Percentiles rank a stretch among this genome's conserved stretches.
Evolutionary conservation across 495 filamentous ascomycete species (phyloP).

Genomic region (Trichoderma virens): DNA sequence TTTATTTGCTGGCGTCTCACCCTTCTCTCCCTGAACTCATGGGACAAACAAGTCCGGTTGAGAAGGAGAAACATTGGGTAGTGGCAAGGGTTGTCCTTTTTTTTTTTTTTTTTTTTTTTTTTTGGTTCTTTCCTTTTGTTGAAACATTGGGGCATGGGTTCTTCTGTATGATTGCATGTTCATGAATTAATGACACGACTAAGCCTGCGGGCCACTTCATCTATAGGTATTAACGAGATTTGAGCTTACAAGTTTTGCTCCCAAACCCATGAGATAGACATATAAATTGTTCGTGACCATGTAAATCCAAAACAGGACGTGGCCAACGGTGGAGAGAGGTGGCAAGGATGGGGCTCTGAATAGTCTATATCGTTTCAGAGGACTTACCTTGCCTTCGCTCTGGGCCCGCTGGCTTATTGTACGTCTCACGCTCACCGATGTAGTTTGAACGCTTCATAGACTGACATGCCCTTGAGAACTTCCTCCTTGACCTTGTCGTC

Average conservation of each 20-base stretch:
- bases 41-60: background rate
- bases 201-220: constrained; percentile 4
- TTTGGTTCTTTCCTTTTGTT: background rate
- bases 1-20: background rate
- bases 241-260: background rate
- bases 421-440: constrained; percentile 14
- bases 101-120: background rate
- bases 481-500: constrained; percentile 55
- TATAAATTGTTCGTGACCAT: background rate
- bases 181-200: constrained; percentile 12
- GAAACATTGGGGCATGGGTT: constrained; percentile 4
- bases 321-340: too few species aligned
- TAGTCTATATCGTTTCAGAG: background rate
- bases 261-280: background rate
- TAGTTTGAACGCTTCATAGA: constrained; percentile 50
- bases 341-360: background rate
- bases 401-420: too few species aligned
- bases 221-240: constrained; percentile 4
- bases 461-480: constrained; percentile 46
- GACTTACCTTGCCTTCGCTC: background rate
- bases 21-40: background rate
- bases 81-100: background rate
- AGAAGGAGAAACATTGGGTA: background rate
- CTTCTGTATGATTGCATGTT: constrained; percentile 11
- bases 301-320: background rate